Conservation (phyloP, 495 filamentous ascomycete species). For the Penicillium diatomitis region DNA sequence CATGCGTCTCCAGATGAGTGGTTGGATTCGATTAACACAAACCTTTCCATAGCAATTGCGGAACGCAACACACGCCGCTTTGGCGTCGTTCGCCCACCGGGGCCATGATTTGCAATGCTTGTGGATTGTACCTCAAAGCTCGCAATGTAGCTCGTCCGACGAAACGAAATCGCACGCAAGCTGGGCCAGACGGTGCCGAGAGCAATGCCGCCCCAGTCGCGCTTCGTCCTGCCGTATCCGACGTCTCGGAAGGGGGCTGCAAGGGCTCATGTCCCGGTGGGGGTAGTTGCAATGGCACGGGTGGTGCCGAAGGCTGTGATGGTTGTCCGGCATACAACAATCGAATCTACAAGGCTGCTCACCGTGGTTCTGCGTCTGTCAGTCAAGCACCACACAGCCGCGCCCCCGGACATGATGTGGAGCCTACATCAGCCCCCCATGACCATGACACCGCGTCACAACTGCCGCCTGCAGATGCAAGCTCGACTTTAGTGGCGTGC, state of each 20-base stretch:
- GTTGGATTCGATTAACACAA: background rate
- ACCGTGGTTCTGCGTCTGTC: slow-evolving; percentile 21
- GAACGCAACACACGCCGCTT: slow-evolving; percentile 83
- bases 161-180: slow-evolving; percentile 59
- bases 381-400: slow-evolving; percentile 27
- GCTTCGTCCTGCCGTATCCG: slow-evolving; percentile 6
- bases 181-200: slow-evolving; percentile 23
- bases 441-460: slow-evolving; percentile 16
- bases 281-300: slow-evolving; percentile 92
- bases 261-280: slow-evolving; percentile 92
- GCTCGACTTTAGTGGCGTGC: slow-evolving; percentile 79
- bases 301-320: slow-evolving; percentile 90
- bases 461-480: slow-evolving; percentile 31
- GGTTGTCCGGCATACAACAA: slow-evolving; percentile 98
- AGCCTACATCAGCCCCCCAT: slow-evolving; percentile 6
- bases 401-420: slow-evolving; percentile 18
- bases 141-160: slow-evolving; percentile 83
- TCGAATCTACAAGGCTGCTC: slow-evolving; percentile 73
- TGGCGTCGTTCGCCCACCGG: slow-evolving; percentile 92
- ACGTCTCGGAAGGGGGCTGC: slow-evolving; percentile 23
- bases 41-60: slow-evolving; percentile 65
- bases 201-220: slow-evolving; percentile 5
- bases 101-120: slow-evolving; percentile 95
- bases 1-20: background rate
- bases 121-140: slow-evolving; percentile 89